These are phyloP conservation scores for Centaurea solstitialis DNA, from an alignment of 129 eudicot genomes.

Conservation along the genomic window DNA sequence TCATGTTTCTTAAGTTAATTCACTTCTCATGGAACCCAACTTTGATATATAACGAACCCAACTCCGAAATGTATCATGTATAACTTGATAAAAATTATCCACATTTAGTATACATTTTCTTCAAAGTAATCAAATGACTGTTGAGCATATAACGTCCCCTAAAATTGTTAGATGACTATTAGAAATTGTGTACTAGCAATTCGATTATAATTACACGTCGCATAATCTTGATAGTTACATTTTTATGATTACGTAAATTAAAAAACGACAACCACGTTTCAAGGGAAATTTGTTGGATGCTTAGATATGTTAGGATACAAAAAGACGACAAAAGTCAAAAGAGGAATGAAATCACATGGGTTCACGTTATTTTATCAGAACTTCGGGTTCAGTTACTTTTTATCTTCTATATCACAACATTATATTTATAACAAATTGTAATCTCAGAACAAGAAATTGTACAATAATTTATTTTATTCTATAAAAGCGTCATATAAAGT, in stretches of 20 bases:
- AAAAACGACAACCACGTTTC: background rate
- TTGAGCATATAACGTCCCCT: background rate
- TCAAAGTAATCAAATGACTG: background rate
- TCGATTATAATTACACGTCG: background rate
- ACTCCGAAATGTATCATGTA: background rate
- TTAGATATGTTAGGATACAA: background rate
- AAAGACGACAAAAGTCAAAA: background rate
- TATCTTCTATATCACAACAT: background rate
- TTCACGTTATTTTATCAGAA: background rate
- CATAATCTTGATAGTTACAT: background rate
- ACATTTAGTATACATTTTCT: background rate
- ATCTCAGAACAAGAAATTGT: background rate
- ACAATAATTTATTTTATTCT: background rate
- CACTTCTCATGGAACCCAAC: no score
- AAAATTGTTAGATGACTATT: background rate
- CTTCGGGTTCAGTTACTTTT: background rate
- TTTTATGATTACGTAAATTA: background rate
- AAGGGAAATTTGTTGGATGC: background rate
- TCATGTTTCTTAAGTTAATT: no score
- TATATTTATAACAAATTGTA: background rate
- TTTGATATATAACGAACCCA: no score
- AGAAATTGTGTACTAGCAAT: background rate
- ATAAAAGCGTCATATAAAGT: background rate
- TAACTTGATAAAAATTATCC: background rate
- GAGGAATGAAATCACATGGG: background rate